Evolutionary conservation across 2,329 filamentous ascomycete genomes (phyloP), one percentile per base, ranked within the genome.

Genomic region (Lachnellula arida): DNA sequence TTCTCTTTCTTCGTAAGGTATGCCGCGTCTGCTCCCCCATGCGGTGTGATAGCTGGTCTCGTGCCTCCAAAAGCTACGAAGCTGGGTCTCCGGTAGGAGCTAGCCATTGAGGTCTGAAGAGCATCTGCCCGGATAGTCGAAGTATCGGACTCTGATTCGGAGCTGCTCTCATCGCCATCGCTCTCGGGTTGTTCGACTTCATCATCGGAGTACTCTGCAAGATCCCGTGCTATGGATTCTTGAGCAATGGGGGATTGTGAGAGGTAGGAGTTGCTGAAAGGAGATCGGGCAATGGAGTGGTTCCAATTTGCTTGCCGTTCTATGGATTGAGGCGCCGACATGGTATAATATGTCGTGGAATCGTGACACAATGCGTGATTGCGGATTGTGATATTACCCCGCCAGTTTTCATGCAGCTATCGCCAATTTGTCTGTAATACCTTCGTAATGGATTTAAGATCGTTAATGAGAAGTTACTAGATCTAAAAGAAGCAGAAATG

Each of bases 11-110:
- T 75, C 14, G 80, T 84, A 54, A 85, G 71, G 49, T 63, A 67
- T 28, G 73, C 68, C 3, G 77, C 72, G 48, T 79, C 77, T 17
- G 76, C 74, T 14, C 55, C 57, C 25, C 1, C 4, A 48, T 78
- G 76, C 4, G 84, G 82, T 25, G 89, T 80, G 56, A 95, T 78
- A 4, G 87, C 81, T 3, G 87, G 86, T 53, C 90, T 79, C 1
- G 84, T 80, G 23, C 86, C 86, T 12, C 87, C 88, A 57, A 82
- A 89, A 32, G 87, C 85, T 44, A 94, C 85, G 67, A 86, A 88
- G 63, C 85, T 88, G 1, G 91, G 89, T 46, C 91, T 82, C 54
- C 88, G 84, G 73, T 94, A 96, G 34, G 82, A 82, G 37, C 81
- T 79, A 17, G 78, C 76, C 74, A 87, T 78, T 15, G 82, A 81